A percentile compares a stretch with the other conserved stretches of the same genome.
phyloP scores from a whole-genome alignment of 352 stramenopile genomes.

The Saprolegnia parasitica region DNA sequence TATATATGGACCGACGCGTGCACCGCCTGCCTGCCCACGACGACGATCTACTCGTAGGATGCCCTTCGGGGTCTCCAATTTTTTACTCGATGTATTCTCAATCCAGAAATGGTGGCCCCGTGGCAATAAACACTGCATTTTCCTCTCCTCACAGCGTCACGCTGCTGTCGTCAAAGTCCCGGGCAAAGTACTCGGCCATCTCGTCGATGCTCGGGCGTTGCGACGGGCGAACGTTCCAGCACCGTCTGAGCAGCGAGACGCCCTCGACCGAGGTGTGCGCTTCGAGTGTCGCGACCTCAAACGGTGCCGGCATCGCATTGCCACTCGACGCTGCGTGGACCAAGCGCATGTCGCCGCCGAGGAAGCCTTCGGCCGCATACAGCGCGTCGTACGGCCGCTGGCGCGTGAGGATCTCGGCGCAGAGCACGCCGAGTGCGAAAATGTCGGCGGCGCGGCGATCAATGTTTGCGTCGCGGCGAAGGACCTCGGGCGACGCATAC shows the following conservation, averaged over 20 bases:
- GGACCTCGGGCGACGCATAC: not conserved
- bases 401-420: not conserved
- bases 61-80: no score
- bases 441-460: not conserved
- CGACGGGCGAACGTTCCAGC: not conserved
- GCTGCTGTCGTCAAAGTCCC: not conserved
- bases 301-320: not conserved
- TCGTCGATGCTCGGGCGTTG: not conserved
- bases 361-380: constrained; percentile 6
- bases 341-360: not conserved
- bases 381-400: not conserved
- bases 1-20: no score
- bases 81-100: no score
- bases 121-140: not conserved
- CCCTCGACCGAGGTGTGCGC: not conserved
- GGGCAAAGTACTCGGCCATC: not conserved
- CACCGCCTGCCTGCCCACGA: no score
- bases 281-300: not conserved
- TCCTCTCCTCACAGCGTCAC: not conserved
- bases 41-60: no score
- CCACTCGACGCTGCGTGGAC: not conserved
- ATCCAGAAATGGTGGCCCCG: no score
- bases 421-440: not conserved
- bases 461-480: not conserved
- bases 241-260: not conserved